Percentiles rank a stretch among this genome's conserved stretches.
phyloP scores from a whole-genome alignment of 495 filamentous ascomycete genomes.

The Penicillium goetzii region DNA sequence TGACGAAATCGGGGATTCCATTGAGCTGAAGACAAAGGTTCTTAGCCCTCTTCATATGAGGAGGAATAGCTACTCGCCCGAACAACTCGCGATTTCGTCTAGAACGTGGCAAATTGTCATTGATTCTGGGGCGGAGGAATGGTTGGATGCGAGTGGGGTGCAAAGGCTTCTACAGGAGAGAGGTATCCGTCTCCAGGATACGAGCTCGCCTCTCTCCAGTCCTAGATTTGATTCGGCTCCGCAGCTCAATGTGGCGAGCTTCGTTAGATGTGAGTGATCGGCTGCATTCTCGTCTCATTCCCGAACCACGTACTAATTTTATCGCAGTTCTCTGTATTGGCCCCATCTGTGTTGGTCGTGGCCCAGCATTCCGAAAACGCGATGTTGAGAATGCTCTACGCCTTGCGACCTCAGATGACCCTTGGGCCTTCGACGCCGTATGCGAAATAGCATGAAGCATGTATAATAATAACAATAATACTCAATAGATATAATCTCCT shows the following conservation, averaged over 20 bases:
- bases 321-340: constrained; percentile 26
- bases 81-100: constrained; percentile 22
- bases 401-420: constrained; percentile 26
- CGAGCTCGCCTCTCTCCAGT: constrained; percentile 15
- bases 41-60: constrained; percentile 19
- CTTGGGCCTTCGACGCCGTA: constrained; percentile 19
- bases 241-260: constrained; percentile 27
- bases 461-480: background rate
- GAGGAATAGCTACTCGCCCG: constrained; percentile 20
- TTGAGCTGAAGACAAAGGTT: constrained; percentile 28
- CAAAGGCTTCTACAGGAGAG: constrained; percentile 32
- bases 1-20: constrained; percentile 26
- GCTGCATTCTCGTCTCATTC: background rate
- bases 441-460: background rate
- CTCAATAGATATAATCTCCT: background rate
- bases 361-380: constrained; percentile 32
- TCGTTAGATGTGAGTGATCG: constrained; percentile 32
- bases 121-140: constrained; percentile 27
- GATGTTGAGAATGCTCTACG: constrained; percentile 36
- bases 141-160: constrained; percentile 39
- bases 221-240: constrained; percentile 18
- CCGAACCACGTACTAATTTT: constrained; percentile 16
- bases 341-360: constrained; percentile 35
- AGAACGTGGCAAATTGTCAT: constrained; percentile 31
- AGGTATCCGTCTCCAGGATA: constrained; percentile 22